Evolutionary conservation across 2,329 filamentous ascomycete genomes (phyloP).

Genomic region (Chaetomiaceae sp.): DNA sequence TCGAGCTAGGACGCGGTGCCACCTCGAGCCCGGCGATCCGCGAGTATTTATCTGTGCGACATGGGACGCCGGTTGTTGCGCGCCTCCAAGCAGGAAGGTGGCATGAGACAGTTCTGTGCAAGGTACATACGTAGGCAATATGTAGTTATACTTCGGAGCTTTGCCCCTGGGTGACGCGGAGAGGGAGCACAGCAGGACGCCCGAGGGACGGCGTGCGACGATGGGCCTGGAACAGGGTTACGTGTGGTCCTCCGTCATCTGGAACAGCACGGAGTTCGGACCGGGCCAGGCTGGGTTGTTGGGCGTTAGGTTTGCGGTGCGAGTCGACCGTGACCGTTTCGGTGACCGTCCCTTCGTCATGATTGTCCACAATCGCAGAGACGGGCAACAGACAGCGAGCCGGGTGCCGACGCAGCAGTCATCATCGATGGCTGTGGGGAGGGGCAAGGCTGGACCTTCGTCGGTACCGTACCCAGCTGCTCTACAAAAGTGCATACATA

Average conservation of each 20-base stretch:
- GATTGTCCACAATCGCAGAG: too few species aligned
- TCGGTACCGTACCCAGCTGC: too few species aligned
- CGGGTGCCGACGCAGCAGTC: too few species aligned
- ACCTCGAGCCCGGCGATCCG: neutral
- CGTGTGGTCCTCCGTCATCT: slow-evolving; percentile 6
- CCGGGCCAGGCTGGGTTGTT: neutral
- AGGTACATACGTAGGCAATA: too few species aligned
- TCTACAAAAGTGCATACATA: too few species aligned
- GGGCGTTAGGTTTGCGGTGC: too few species aligned
- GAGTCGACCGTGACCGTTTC: too few species aligned
- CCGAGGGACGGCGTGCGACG: neutral
- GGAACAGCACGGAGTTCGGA: slow-evolving; percentile 1
- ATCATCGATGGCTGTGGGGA: too few species aligned
- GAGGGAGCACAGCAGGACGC: slow-evolving; percentile 5
- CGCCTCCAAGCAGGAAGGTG: neutral
- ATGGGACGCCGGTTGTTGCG: neutral
- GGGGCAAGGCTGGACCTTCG: too few species aligned
- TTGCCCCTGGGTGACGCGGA: slow-evolving; percentile 3
- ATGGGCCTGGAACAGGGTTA: neutral
- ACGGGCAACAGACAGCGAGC: too few species aligned
- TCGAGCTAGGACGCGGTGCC: neutral
- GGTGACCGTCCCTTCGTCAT: too few species aligned
- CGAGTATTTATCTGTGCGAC: neutral
- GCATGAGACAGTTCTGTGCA: neutral
- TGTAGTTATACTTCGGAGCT: too few species aligned